phyloP scores from a whole-genome alignment of 2,329 filamentous ascomycete genomes.

The Hypomyces perniciosus region DNA sequence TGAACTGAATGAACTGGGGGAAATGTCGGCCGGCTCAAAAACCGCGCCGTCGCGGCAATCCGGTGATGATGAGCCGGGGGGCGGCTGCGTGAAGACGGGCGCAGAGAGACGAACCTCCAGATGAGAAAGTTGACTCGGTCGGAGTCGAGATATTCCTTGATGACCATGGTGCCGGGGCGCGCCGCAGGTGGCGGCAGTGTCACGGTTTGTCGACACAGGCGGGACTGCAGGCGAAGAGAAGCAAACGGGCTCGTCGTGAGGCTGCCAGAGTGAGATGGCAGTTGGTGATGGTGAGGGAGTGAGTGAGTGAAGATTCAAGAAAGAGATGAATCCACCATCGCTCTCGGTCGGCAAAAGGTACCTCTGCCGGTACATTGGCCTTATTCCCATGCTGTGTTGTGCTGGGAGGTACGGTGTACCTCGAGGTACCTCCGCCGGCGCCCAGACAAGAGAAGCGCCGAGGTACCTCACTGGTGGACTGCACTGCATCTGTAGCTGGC shows the following conservation, averaged over 20 bases:
- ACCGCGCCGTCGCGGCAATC: constrained; percentile 1
- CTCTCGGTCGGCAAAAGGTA: constrained; percentile 14
- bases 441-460: constrained; percentile 8
- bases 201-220: constrained; percentile 18
- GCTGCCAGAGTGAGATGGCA: constrained; percentile 4
- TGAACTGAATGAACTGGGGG: neutral
- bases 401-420: constrained; percentile 3
- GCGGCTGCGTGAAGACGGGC: constrained; percentile 19
- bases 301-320: constrained; percentile 20
- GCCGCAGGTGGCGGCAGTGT: constrained; percentile 29
- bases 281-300: constrained; percentile 11
- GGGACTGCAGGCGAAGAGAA: constrained; percentile 10
- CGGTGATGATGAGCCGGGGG: constrained; percentile 8
- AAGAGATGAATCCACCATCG: constrained; percentile 21
- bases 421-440: neutral
- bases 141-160: constrained; percentile 58
- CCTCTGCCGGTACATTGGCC: constrained; percentile 11
- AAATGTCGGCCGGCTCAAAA: neutral
- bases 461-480: constrained; percentile 7
- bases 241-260: constrained; percentile 7
- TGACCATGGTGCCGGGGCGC: constrained; percentile 38
- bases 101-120: constrained; percentile 54
- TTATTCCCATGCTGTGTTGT: neutral
- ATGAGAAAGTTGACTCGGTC: constrained; percentile 65
- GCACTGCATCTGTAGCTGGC: constrained; percentile 9